A percentile compares a stretch with the other conserved stretches of the same genome.
These are phyloP conservation scores for Podospora comata DNA, from an alignment of 495 filamentous ascomycete species.

Conservation along the genomic window DNA sequence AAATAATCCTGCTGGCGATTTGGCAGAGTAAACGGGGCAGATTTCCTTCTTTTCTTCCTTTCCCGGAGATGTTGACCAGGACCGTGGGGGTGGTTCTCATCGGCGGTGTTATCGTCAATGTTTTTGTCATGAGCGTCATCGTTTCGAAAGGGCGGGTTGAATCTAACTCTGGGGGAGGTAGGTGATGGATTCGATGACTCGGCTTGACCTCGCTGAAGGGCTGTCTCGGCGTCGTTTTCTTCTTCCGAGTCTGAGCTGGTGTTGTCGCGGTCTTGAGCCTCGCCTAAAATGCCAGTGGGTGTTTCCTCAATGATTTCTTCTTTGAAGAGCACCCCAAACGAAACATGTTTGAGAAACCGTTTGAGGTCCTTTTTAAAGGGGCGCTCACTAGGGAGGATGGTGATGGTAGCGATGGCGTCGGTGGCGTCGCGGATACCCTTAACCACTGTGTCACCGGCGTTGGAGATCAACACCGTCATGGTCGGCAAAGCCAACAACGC, in stretches of 20 bases:
- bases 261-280: slow-evolving; percentile 23
- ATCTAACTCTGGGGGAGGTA: background rate
- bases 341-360: slow-evolving; percentile 33
- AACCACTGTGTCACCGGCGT: slow-evolving; percentile 77
- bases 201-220: slow-evolving; percentile 19
- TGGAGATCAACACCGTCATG: slow-evolving; percentile 78
- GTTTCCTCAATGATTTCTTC: slow-evolving; percentile 32
- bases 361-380: slow-evolving; percentile 46
- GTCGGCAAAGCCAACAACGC: slow-evolving; percentile 77
- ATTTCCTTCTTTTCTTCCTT: slow-evolving; percentile 4
- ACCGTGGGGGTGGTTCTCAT: slow-evolving; percentile 11
- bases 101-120: slow-evolving; percentile 20
- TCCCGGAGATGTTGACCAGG: background rate
- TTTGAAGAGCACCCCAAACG: slow-evolving; percentile 37
- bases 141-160: background rate
- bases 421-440: slow-evolving; percentile 66
- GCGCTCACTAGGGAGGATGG: slow-evolving; percentile 69
- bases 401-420: slow-evolving; percentile 66
- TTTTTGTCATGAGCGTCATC: slow-evolving; percentile 22
- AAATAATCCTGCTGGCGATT: slow-evolving; percentile 56
- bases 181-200: background rate
- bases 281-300: slow-evolving; percentile 46
- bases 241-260: slow-evolving; percentile 25
- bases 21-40: slow-evolving; percentile 27
- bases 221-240: slow-evolving; percentile 14